Conservation (phyloP, 2,329 filamentous ascomycete species). For the Fusarium burgessii region DNA sequence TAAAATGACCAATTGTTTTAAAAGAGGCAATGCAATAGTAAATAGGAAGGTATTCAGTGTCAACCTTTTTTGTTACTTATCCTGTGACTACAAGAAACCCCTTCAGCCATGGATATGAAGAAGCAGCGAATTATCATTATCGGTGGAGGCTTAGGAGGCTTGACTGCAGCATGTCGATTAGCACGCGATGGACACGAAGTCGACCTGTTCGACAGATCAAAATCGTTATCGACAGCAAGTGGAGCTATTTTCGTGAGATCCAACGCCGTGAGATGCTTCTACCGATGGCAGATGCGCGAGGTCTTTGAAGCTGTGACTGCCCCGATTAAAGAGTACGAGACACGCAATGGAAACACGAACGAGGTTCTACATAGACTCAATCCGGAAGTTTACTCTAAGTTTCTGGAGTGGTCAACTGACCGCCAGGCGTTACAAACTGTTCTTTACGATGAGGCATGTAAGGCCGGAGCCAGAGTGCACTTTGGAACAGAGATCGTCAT, state of each 20-base stretch:
- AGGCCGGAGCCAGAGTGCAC: conserved; percentile 3
- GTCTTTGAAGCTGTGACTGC: conserved; percentile 7
- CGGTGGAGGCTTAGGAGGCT: conserved; percentile 4
- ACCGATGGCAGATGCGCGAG: conserved; percentile 9
- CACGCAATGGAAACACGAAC: neutral
- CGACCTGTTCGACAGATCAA: neutral
- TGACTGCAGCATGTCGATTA: neutral
- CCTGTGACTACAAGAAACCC: fast-evolving
- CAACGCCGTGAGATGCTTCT: conserved; percentile 1
- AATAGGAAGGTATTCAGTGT: fast-evolving
- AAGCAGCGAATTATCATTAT: neutral
- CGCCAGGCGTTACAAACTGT: conserved; percentile 2
- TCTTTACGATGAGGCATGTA: neutral
- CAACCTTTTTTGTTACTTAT: no score
- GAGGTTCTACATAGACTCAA: neutral
- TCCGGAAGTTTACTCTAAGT: neutral
- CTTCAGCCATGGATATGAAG: neutral
- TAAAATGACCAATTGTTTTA: fast-evolving
- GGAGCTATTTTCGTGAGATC: conserved; percentile 9
- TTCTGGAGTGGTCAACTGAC: conserved; percentile 12
- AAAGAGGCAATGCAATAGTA: fast-evolving
- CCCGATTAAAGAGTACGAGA: conserved; percentile 1
- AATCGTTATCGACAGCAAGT: neutral
- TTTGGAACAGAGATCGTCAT: neutral
- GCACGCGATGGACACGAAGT: neutral